Conservation (phyloP, 805 yeast species). For the Candida andamanensis region DNA sequence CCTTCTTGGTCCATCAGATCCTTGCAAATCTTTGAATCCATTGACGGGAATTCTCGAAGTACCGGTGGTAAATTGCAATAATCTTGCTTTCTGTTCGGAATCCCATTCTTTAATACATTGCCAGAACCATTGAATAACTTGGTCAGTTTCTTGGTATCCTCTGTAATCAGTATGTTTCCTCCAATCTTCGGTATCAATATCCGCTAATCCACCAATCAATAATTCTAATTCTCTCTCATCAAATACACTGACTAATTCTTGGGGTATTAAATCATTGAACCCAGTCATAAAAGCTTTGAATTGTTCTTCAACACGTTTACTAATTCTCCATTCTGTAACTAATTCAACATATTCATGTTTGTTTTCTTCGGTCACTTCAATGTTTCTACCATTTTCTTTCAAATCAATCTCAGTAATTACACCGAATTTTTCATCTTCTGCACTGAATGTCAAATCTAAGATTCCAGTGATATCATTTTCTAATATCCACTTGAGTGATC, state of each 20-base stretch:
- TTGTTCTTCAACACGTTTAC: conserved; percentile 89
- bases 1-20: conserved; percentile 98
- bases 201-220: conserved; percentile 96
- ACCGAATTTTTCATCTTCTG: conserved; percentile 92
- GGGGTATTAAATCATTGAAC: conserved; percentile 95
- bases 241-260: conserved; percentile 91
- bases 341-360: conserved; percentile 93
- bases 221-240: conserved; percentile 97
- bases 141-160: conserved; percentile 95
- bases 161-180: conserved; percentile 97
- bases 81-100: conserved; percentile 90
- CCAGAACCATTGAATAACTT: conserved; percentile 99
- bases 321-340: conserved; percentile 93
- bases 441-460: conserved; percentile 82
- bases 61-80: conserved; percentile 97
- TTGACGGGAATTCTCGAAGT: conserved; percentile 98
- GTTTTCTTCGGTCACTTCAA: conserved; percentile 91
- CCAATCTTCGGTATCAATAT: conserved; percentile 98
- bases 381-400: conserved; percentile 81
- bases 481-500: conserved; percentile 91
- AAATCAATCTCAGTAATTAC: conserved; percentile 84
- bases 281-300: conserved; percentile 96
- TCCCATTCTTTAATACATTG: conserved; percentile 90
- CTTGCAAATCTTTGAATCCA: conserved; percentile 98
- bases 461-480: conserved; percentile 86